Percentiles rank a stretch among this genome's conserved stretches.
Evolutionary conservation across 1,139 yeast species (phyloP).

Genomic region (Kodamaea plutei): DNA sequence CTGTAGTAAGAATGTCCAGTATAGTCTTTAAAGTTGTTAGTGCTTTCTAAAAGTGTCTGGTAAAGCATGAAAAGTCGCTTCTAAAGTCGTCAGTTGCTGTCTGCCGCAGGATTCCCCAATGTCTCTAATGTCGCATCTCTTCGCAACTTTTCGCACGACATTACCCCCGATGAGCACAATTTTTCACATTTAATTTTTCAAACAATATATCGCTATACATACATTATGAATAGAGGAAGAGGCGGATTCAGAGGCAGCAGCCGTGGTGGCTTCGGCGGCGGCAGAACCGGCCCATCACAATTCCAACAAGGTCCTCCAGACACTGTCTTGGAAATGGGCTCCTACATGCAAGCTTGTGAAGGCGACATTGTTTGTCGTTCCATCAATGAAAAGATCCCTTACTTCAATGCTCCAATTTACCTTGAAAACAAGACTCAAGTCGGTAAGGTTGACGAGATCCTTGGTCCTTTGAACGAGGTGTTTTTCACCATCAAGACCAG

Average conservation of each 20-base stretch:
- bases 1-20: no score
- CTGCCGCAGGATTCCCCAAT: no score
- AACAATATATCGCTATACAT: not conserved
- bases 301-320: constrained; percentile 91
- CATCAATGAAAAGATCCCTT: constrained; percentile 89
- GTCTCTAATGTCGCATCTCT: no score
- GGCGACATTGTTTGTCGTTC: constrained; percentile 97
- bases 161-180: constrained; percentile 1
- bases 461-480: constrained; percentile 96
- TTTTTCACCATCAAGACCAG: constrained; percentile 92
- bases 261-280: constrained; percentile 29
- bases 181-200: constrained; percentile 1
- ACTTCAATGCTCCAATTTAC: constrained; percentile 97
- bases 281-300: constrained; percentile 48
- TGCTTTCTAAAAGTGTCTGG: no score
- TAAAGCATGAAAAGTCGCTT: no score
- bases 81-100: no score
- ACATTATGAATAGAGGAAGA: constrained; percentile 55
- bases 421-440: constrained; percentile 92
- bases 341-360: constrained; percentile 88
- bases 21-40: no score
- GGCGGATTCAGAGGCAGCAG: constrained; percentile 62
- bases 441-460: constrained; percentile 96
- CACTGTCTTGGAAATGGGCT: constrained; percentile 89
- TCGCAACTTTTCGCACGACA: not conserved